These are phyloP conservation scores for Cyclocybe cylindracea DNA, from an alignment of 768 basidiomycete species.

Conservation along the genomic window DNA sequence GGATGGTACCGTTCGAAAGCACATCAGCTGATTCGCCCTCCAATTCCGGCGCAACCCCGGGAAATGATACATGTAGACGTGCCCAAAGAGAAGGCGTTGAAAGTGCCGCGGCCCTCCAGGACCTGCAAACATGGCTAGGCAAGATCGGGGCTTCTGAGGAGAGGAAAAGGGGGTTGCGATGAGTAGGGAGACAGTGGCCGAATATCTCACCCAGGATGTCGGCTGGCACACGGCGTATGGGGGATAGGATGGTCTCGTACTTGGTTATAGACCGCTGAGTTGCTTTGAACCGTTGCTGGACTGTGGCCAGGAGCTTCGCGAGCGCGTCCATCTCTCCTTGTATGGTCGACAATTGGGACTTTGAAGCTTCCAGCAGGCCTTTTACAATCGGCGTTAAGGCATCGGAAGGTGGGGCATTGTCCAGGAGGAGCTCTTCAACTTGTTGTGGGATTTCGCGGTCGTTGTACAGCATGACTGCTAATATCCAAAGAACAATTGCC, in stretches of 20 bases:
- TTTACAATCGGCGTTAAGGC: neutral
- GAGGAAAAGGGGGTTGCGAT: conserved; percentile 14
- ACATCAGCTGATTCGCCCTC: neutral
- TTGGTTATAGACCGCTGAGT: neutral
- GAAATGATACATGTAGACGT: conserved; percentile 9
- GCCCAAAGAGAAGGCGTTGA: conserved; percentile 23
- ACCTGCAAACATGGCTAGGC: conserved; percentile 15
- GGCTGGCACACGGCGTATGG: conserved; percentile 12
- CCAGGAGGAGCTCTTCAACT: neutral
- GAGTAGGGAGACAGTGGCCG: conserved; percentile 10
- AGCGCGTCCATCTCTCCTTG: neutral
- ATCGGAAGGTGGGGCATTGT: conserved; percentile 8
- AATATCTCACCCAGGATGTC: conserved; percentile 17
- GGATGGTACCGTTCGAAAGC: too few species aligned
- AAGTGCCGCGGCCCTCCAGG: conserved; percentile 19
- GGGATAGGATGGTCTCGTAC: conserved; percentile 9
- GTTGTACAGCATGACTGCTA: too few species aligned
- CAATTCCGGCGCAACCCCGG: neutral
- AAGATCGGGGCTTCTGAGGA: conserved; percentile 18
- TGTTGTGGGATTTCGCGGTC: too few species aligned
- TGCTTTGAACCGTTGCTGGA: neutral
- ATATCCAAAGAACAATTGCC: too few species aligned
- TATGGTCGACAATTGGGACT: neutral
- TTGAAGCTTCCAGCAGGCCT: neutral
- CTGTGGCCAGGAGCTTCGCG: neutral